A percentile compares a stretch with the other conserved stretches of the same genome.
phyloP scores from a whole-genome alignment of 371 early-diverging fungal species.

The Funneliformis caledonium region DNA sequence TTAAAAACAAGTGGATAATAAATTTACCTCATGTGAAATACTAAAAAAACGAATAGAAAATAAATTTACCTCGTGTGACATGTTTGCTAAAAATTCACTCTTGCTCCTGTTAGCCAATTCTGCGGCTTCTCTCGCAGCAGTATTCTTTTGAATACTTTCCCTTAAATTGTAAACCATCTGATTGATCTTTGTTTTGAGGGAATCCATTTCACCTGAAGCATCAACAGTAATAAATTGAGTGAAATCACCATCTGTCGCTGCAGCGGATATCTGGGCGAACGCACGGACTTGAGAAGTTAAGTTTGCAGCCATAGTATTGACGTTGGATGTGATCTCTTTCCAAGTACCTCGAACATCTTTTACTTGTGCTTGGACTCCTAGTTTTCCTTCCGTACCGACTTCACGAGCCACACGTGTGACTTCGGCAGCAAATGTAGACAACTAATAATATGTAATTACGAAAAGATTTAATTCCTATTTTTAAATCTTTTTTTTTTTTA shows the following conservation, averaged over 20 bases:
- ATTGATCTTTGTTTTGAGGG: conserved; percentile 78
- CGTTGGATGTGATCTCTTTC: conserved; percentile 67
- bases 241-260: conserved; percentile 72
- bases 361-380: conserved; percentile 58
- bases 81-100: conserved; percentile 77
- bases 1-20: neutral
- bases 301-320: conserved; percentile 64
- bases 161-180: conserved; percentile 71
- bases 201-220: conserved; percentile 78
- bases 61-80: conserved; percentile 65
- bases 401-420: conserved; percentile 58
- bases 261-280: conserved; percentile 64
- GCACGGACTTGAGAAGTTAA: conserved; percentile 66
- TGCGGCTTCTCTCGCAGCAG: conserved; percentile 73
- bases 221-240: conserved; percentile 70
- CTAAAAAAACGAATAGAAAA: conserved; percentile 25
- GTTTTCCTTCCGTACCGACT: conserved; percentile 60
- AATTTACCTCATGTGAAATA: no score
- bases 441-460: conserved; percentile 48
- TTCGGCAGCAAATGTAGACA: conserved; percentile 57
- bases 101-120: conserved; percentile 76
- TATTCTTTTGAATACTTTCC: conserved; percentile 72
- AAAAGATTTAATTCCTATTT: neutral
- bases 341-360: conserved; percentile 65
- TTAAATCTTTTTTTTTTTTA: neutral